Percentiles rank a stretch among this genome's conserved stretches.
phyloP scores from a whole-genome alignment of 164 flowering plant species.

The Tetracentron sinense region DNA sequence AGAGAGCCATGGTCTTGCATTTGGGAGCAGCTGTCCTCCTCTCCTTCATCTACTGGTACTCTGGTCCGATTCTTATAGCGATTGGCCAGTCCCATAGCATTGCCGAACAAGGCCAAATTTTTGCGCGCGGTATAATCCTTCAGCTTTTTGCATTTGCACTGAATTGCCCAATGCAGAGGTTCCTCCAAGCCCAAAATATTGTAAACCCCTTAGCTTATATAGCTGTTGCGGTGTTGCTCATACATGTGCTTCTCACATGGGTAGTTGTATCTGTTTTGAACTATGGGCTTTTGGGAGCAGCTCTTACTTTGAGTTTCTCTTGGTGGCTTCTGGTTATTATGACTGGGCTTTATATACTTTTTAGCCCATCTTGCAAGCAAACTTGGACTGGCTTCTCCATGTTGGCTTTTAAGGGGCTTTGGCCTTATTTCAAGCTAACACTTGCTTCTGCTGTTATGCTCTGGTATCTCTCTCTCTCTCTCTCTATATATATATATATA shows the following conservation, averaged over 20 bases:
- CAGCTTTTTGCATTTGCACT: slow-evolving; percentile 50
- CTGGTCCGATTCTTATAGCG: slow-evolving; percentile 34
- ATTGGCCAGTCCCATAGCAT: slow-evolving; percentile 45
- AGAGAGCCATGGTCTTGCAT: slow-evolving; percentile 48
- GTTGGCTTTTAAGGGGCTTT: slow-evolving; percentile 54
- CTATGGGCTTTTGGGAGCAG: slow-evolving; percentile 60
- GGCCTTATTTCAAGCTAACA: slow-evolving; percentile 57
- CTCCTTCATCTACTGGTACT: slow-evolving; percentile 48
- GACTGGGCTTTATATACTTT: slow-evolving; percentile 41
- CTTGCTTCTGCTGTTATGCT: slow-evolving; percentile 56
- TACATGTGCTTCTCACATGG: slow-evolving; percentile 51
- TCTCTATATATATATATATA: too few relatives aligned
- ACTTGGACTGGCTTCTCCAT: slow-evolving; percentile 65
- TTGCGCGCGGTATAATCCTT: slow-evolving; percentile 44
- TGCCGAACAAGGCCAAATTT: slow-evolving; percentile 39
- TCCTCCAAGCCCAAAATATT: slow-evolving; percentile 55
- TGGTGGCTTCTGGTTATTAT: slow-evolving; percentile 63
- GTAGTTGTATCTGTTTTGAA: slow-evolving; percentile 39
- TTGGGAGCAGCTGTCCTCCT: slow-evolving; percentile 49
- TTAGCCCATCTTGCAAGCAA: slow-evolving; percentile 48
- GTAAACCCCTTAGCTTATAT: slow-evolving; percentile 59
- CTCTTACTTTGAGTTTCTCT: slow-evolving; percentile 57
- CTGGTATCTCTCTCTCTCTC: too few relatives aligned
- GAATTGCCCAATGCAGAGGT: slow-evolving; percentile 55
- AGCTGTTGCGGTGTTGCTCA: slow-evolving; percentile 40